phyloP scores from a whole-genome alignment of 176 grass and related monocot genomes.

The Carex parvula region DNA sequence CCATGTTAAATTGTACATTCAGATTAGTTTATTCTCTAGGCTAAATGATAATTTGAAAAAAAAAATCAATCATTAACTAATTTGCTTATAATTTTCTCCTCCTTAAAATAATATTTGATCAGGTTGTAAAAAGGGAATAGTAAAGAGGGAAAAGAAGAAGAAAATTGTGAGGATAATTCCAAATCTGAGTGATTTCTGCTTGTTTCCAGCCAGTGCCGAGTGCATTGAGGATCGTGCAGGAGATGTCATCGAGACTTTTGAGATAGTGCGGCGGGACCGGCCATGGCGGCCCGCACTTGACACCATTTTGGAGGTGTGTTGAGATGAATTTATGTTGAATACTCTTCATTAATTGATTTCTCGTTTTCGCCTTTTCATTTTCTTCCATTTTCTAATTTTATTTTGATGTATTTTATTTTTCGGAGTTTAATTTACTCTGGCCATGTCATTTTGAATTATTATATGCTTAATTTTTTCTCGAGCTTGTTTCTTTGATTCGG shows the following conservation, averaged over 20 bases:
- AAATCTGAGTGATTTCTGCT: slow-evolving; percentile 44
- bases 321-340: slow-evolving; percentile 5
- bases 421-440: not conserved
- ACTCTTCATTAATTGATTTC: not conserved
- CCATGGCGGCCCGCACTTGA: slow-evolving; percentile 66
- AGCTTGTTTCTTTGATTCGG: not conserved
- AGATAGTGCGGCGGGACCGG: slow-evolving; percentile 34
- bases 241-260: not conserved
- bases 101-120: not conserved
- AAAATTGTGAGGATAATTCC: slow-evolving; percentile 44
- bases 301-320: slow-evolving; percentile 71
- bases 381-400: not conserved
- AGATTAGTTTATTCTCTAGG: too few relatives aligned
- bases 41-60: too few relatives aligned
- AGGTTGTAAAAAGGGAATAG: not conserved
- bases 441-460: not conserved
- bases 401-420: not conserved
- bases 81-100: not conserved
- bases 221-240: not conserved
- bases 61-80: not conserved
- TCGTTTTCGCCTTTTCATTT: not conserved
- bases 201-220: slow-evolving; percentile 28
- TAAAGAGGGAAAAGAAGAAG: not conserved
- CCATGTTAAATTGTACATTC: not conserved
- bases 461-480: too few relatives aligned